Percentiles rank a stretch among this genome's conserved stretches.
These are phyloP conservation scores for Pichia sp. DNA, from an alignment of 1,139 yeast genomes.

Conservation along the genomic window DNA sequence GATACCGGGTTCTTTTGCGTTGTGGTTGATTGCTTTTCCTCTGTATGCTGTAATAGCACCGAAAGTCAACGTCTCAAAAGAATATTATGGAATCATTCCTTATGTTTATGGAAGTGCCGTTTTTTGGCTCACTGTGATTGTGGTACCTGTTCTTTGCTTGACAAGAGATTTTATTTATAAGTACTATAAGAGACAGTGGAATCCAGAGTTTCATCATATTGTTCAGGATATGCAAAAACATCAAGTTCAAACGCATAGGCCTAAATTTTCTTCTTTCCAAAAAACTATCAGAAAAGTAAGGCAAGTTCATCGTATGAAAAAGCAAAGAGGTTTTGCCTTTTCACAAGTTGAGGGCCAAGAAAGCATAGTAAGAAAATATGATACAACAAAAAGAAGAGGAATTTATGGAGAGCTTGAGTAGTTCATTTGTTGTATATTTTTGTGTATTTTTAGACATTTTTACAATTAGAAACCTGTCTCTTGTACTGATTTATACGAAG, in stretches of 20 bases:
- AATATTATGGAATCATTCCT: conserved; percentile 71
- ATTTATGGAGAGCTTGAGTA: conserved; percentile 38
- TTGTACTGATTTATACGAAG: too few relatives aligned
- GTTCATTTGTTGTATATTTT: background rate
- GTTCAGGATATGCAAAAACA: conserved; percentile 96
- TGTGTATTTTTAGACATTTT: too few relatives aligned
- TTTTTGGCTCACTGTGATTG: conserved; percentile 79
- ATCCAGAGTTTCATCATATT: conserved; percentile 87
- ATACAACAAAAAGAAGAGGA: conserved; percentile 69
- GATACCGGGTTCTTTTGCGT: conserved; percentile 83
- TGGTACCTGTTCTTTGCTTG: conserved; percentile 71
- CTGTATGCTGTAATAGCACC: conserved; percentile 85
- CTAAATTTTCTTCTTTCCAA: conserved; percentile 94
- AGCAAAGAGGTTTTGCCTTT: conserved; percentile 97
- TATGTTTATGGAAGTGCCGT: conserved; percentile 71
- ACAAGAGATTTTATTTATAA: conserved; percentile 91
- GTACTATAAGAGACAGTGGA: conserved; percentile 83
- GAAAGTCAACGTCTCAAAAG: conserved; percentile 68
- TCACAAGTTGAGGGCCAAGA: conserved; percentile 96
- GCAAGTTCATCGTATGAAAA: conserved; percentile 96
- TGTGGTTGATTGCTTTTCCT: conserved; percentile 87
- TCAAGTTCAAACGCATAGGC: conserved; percentile 88
- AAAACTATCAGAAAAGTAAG: conserved; percentile 95
- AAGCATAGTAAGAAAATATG: conserved; percentile 85
- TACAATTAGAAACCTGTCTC: too few relatives aligned